Conservation (phyloP, 1,139 yeast genomes). For the Taphrina wiesneri region DNA sequence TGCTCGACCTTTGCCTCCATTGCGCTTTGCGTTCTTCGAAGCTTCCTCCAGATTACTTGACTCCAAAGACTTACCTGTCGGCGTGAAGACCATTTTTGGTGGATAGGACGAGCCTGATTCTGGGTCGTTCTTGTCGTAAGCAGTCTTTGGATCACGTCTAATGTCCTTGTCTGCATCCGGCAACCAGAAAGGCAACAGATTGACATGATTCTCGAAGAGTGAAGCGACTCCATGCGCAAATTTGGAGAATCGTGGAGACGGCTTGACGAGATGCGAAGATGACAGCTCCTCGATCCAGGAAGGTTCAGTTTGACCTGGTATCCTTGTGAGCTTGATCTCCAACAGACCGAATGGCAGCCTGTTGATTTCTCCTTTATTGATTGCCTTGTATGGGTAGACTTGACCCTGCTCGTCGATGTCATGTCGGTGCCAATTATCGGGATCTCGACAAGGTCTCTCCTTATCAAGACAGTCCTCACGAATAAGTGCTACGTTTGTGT, state of each 20-base stretch:
- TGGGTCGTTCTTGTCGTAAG: slow-evolving; percentile 57
- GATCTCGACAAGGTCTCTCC: slow-evolving; percentile 85
- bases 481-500: slow-evolving; percentile 80
- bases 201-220: slow-evolving; percentile 65
- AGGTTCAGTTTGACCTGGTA: slow-evolving; percentile 39
- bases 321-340: slow-evolving; percentile 71
- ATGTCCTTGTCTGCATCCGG: slow-evolving; percentile 84
- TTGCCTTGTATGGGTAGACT: slow-evolving; percentile 65
- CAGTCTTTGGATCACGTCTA: slow-evolving; percentile 72
- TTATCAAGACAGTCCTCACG: slow-evolving; percentile 87
- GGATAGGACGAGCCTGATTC: slow-evolving; percentile 33
- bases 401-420: slow-evolving; percentile 77
- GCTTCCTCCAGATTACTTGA: slow-evolving; percentile 33
- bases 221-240: slow-evolving; percentile 89
- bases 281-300: slow-evolving; percentile 88
- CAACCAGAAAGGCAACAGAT: slow-evolving; percentile 90
- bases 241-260: slow-evolving; percentile 86
- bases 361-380: slow-evolving; percentile 81
- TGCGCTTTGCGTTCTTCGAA: slow-evolving; percentile 40
- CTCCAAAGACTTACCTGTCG: slow-evolving; percentile 37
- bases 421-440: slow-evolving; percentile 84
- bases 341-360: slow-evolving; percentile 89
- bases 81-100: slow-evolving; percentile 28
- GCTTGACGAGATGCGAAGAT: slow-evolving; percentile 79
- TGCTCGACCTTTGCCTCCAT: slow-evolving; percentile 44